phyloP scores from a whole-genome alignment of 768 basidiomycete species.

The Suillus subaureus region DNA sequence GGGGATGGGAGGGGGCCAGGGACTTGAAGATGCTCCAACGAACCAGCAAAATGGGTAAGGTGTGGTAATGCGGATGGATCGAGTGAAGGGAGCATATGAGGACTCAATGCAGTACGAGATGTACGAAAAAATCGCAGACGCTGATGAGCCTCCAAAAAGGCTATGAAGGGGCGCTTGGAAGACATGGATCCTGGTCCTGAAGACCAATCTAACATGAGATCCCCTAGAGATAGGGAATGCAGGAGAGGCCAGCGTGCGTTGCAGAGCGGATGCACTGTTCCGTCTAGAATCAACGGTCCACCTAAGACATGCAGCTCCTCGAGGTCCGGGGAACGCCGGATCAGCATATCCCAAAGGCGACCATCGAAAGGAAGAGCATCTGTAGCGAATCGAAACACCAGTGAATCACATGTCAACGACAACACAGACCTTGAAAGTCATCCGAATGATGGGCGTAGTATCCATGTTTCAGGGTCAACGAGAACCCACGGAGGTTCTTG shows the following conservation, averaged over 20 bases:
- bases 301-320: slow-evolving; percentile 58
- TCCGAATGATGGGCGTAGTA: slow-evolving; percentile 66
- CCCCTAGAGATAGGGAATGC: slow-evolving; percentile 61
- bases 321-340: slow-evolving; percentile 61
- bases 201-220: slow-evolving; percentile 61
- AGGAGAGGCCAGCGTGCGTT: slow-evolving; percentile 69
- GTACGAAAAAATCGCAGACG: slow-evolving; percentile 50
- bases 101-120: slow-evolving; percentile 55
- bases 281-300: slow-evolving; percentile 37
- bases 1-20: slow-evolving; percentile 48
- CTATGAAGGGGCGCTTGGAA: slow-evolving; percentile 59
- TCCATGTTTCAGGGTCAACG: slow-evolving; percentile 56
- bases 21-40: slow-evolving; percentile 68
- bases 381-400: slow-evolving; percentile 15
- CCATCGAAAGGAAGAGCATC: slow-evolving; percentile 25
- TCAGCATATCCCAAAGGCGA: slow-evolving; percentile 71
- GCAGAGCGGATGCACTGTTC: slow-evolving; percentile 53
- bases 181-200: slow-evolving; percentile 35
- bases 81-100: slow-evolving; percentile 53
- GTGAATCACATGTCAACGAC: too few relatives aligned
- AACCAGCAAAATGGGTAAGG: slow-evolving; percentile 65
- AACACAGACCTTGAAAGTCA: slow-evolving; percentile 53
- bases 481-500: slow-evolving; percentile 61
- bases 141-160: slow-evolving; percentile 70
- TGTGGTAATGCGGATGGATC: slow-evolving; percentile 46